These are phyloP conservation scores for Leptomonas seymouri DNA, from an alignment of 208 protist species.

Conservation along the genomic window DNA sequence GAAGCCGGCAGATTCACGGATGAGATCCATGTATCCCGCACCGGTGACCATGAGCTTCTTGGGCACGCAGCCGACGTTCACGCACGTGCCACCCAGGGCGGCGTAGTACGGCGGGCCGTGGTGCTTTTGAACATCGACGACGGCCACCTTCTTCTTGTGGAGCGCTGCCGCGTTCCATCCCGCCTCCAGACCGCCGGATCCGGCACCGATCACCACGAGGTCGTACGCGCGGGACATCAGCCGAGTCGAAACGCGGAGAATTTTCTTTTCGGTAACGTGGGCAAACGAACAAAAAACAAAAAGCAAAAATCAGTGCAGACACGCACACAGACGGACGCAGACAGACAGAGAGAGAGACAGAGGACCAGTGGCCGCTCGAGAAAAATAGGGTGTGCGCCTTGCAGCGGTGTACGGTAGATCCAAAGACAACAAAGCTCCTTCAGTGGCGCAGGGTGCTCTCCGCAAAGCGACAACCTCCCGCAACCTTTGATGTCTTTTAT, in stretches of 20 bases:
- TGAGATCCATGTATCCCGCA: slow-evolving; percentile 78
- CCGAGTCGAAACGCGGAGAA: slow-evolving; percentile 47
- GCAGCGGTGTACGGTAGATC: no score
- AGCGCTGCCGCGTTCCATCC: slow-evolving; percentile 83
- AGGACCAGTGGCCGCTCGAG: slow-evolving; percentile 1
- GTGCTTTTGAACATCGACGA: slow-evolving; percentile 82
- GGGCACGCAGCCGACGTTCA: slow-evolving; percentile 89
- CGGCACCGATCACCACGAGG: slow-evolving; percentile 90
- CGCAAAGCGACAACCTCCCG: no score
- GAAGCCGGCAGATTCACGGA: slow-evolving; percentile 79
- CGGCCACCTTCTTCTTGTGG: slow-evolving; percentile 87
- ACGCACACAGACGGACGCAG: no score
- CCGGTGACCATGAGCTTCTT: slow-evolving; percentile 92
- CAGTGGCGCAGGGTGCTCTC: no score
- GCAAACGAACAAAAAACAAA: no score
- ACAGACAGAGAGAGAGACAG: slow-evolving; percentile 10
- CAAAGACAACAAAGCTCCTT: no score
- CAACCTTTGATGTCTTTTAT: no score
- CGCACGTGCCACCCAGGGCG: slow-evolving; percentile 86
- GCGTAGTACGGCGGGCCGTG: slow-evolving; percentile 82
- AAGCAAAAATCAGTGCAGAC: no score
- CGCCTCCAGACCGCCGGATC: slow-evolving; percentile 88
- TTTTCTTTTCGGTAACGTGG: no score
- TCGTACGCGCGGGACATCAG: slow-evolving; percentile 81
- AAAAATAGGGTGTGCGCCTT: no score